Conservation (phyloP, 768 basidiomycete species). For the Suillus spraguei region DNA sequence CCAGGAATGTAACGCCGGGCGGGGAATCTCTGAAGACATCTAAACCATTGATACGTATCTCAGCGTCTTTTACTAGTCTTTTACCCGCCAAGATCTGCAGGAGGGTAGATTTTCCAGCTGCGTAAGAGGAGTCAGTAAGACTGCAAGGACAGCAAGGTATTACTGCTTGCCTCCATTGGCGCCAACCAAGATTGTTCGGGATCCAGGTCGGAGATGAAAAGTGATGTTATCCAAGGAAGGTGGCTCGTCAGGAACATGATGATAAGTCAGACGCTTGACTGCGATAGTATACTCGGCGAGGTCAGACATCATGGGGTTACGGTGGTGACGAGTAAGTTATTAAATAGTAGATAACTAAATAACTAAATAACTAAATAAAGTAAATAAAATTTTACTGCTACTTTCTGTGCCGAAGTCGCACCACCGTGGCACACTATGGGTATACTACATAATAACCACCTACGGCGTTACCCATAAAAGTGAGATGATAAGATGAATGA, state of each 20-base stretch:
- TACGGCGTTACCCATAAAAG: background rate
- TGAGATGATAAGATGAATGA: too few species aligned
- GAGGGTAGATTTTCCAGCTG: slow-evolving; percentile 95
- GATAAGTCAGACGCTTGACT: slow-evolving; percentile 58
- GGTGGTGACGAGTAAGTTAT: too few species aligned
- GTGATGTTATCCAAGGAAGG: slow-evolving; percentile 67
- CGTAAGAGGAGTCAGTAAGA: slow-evolving; percentile 8
- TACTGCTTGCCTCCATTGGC: slow-evolving; percentile 83
- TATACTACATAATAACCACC: too few species aligned
- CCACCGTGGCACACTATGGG: too few species aligned
- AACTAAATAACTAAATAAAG: too few species aligned
- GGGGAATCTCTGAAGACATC: slow-evolving; percentile 93
- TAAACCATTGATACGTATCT: slow-evolving; percentile 70
- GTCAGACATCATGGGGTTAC: background rate
- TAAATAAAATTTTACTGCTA: too few species aligned
- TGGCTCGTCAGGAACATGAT: slow-evolving; percentile 42
- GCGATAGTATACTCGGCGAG: slow-evolving; percentile 27
- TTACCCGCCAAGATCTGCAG: slow-evolving; percentile 95
- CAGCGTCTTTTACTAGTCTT: slow-evolving; percentile 65
- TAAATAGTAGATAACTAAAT: too few species aligned
- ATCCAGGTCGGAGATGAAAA: slow-evolving; percentile 70
- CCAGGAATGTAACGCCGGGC: slow-evolving; percentile 80
- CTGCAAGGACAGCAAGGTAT: background rate
- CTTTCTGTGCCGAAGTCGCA: too few species aligned
- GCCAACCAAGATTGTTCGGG: slow-evolving; percentile 85